Evolutionary conservation across 129 eudicot species (phyloP), one percentile per base, ranked within the genome.

Genomic region (Arctium lappa): DNA sequence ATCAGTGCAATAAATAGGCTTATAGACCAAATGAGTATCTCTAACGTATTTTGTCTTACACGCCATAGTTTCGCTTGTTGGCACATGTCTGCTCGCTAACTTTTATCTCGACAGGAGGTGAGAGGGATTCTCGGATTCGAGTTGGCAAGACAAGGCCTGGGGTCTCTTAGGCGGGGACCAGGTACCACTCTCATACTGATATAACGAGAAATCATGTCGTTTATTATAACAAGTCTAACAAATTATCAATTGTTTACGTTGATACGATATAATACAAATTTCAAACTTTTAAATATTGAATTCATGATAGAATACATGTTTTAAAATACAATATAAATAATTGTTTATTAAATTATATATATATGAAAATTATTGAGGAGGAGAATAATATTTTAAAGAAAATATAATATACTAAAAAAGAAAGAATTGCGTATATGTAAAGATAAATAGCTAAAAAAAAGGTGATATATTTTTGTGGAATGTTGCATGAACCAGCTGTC

Each of bases 401-500:
- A n/a, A 60, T 16, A n/a, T 16, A n/a, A 16, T 60, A 16, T 60
- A n/a, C 5, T 60, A 68, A 79, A 38, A 29, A 40, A 79, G 15
- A 48, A 66, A 78, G 29, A 36, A 30, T 42, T 29, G 65, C 37
- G 37, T 44, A 29, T 7, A 70, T 31, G 44, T 44, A 46, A 69
- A 80, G 70, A 70, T 33, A 66, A 29, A 22, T 66, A 27, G 10
- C 5, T 27, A 66, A 8, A 66, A 70, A 42, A 5, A 34, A 79
- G 5, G 8, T 22, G 12, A 46, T 70, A 27, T 32, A 27, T 29
- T 18, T 29, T 37, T 65, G 37, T 34, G 50, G 80, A 82, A 74
- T 65, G 68, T 82, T 82, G 80, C 70, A 82, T 75, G 76, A 75
- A 68, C 85, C 81, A 75, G 85, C 80, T 82, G 85, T 82, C 81